Base-by-base conservation (phyloP, 371 early-diverging fungal genomes). In the Rhizomucor miehei region DNA sequence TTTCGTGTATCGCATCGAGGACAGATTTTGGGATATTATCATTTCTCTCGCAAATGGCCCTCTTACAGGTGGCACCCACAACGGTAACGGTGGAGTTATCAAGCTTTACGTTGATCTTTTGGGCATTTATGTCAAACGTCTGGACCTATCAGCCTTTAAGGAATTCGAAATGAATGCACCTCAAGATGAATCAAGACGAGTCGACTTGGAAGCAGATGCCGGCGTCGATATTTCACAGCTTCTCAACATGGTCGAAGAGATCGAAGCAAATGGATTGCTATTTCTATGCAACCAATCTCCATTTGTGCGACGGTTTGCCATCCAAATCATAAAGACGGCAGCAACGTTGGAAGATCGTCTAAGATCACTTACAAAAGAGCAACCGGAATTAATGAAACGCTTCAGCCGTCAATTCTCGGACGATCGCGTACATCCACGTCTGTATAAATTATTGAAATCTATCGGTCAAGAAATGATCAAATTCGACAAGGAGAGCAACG, bases 181-280 rank as follows among this genome's bases (percentile, higher is more conserved):
- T 34, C 19, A 25, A 24, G 41, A 56, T 6, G 41, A 29, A 25
- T 17, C 54, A 37, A 2, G 13, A n/a, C 21, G 34, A 23, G 35
- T n/a, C 11, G 54, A 54, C 39, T 44, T 46, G 11, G 36, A 44
- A 24, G 48, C 52, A 3, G 60, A 65, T n/a, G 51, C 16, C 23
- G 52, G 10, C n/a, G 11, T 59, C 0, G 64, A 67, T 44, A 19
- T 75, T 0, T 38, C 56, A 0, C 54, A 63, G 17, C 34, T 84
- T 9, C 73, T 79, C 38, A 73, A 69, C 35, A 71, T 88, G 37
- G 68, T 93, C 3, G 80, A 82, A 51, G 86, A 84, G 39, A 86
- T 87, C 6, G 92, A 94, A 67, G 83, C 84, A 3, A 80, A 81
- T 34, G 94, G 91, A 0, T 57, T 93, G 20, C 56, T 91, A 14